phyloP scores from a whole-genome alignment of 805 yeast species.

The Metschnikowia gelsemii region DNA sequence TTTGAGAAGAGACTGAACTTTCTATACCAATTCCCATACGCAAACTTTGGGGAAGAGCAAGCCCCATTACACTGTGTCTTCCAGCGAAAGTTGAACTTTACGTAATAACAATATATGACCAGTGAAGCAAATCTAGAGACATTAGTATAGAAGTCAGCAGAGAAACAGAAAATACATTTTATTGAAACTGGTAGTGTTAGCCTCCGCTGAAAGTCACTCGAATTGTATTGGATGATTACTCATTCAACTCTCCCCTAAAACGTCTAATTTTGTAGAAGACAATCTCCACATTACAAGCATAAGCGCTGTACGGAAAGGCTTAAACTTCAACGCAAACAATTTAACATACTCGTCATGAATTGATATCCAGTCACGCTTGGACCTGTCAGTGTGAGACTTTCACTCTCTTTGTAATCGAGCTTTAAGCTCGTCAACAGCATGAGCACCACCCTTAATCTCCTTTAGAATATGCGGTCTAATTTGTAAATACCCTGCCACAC shows the following conservation, averaged over 20 bases:
- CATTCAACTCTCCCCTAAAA: constrained; percentile 32
- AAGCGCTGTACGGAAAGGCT: constrained; percentile 65
- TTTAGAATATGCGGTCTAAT: constrained; percentile 50
- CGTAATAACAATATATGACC: no score
- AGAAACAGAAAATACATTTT: no score
- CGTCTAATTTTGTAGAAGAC: constrained; percentile 56
- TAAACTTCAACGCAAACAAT: constrained; percentile 54
- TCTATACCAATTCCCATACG: no score
- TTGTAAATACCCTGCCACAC: constrained; percentile 62
- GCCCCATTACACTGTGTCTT: no score
- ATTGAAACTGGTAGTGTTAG: no score
- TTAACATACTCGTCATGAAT: constrained; percentile 58
- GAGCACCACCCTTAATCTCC: constrained; percentile 38
- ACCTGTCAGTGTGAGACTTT: constrained; percentile 34
- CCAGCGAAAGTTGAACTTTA: no score
- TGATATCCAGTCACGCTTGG: constrained; percentile 64
- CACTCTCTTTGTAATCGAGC: constrained; percentile 33
- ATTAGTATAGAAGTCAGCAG: no score
- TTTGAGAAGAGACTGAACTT: no score
- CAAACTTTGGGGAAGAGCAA: no score
- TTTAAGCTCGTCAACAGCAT: constrained; percentile 35
- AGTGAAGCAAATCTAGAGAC: no score
- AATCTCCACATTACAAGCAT: constrained; percentile 77
- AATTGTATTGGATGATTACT: no score
- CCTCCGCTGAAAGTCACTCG: no score